phyloP scores from a whole-genome alignment of 2,329 filamentous ascomycete species.

The Cladosporium cucumerinum region DNA sequence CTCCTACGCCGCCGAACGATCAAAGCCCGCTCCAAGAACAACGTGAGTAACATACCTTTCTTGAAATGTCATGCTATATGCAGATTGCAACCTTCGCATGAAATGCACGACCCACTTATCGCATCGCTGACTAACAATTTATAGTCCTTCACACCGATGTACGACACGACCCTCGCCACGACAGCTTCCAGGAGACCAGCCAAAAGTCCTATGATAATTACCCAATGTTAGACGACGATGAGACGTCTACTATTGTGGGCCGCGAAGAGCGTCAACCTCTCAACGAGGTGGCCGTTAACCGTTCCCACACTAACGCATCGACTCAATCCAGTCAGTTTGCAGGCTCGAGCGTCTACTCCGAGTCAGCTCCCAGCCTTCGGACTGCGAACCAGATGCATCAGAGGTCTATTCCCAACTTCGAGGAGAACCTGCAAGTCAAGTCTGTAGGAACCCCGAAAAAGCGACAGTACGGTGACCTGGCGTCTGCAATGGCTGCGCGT shows the following conservation, averaged over 20 bases:
- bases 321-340: conserved; percentile 8
- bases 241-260: conserved; percentile 1
- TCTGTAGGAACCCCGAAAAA: conserved; percentile 37
- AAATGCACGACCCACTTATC: not conserved
- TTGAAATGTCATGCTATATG: not conserved
- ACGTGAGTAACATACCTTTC: not conserved
- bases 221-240: conserved; percentile 18
- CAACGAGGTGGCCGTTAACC: conserved; percentile 25
- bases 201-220: conserved; percentile 7
- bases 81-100: not conserved
- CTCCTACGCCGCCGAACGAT: conserved; percentile 38
- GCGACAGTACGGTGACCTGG: conserved; percentile 48
- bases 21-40: conserved; percentile 1
- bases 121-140: not conserved
- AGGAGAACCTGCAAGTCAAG: conserved; percentile 15
- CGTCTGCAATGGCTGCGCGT: conserved; percentile 37
- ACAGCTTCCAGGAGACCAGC: conserved; percentile 16
- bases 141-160: not conserved
- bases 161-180: conserved; percentile 18
- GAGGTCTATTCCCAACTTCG: conserved; percentile 9
- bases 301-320: conserved; percentile 32
- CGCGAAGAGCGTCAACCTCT: conserved; percentile 14
- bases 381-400: conserved; percentile 10
- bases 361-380: conserved; percentile 29
- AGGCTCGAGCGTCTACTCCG: conserved; percentile 35